Conservation (phyloP, 495 filamentous ascomycete genomes). For the Trichoderma reesei region DNA sequence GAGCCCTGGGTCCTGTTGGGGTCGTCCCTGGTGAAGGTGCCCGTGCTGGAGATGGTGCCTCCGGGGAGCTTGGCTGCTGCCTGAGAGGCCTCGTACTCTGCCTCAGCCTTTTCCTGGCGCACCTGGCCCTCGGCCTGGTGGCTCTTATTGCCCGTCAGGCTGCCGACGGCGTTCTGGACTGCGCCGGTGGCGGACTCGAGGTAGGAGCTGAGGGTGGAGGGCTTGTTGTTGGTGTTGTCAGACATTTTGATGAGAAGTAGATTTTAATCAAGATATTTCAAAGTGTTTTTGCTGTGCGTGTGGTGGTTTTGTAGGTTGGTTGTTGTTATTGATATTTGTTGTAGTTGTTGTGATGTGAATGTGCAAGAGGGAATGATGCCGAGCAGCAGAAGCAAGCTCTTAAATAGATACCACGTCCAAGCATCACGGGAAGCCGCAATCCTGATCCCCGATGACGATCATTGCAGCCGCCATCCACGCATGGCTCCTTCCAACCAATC, state of each 20-base stretch:
- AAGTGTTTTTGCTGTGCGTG: slow-evolving; percentile 6
- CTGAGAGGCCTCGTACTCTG: slow-evolving; percentile 61
- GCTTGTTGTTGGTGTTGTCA: slow-evolving; percentile 40
- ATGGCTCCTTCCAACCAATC: neutral
- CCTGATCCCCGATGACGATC: slow-evolving; percentile 1
- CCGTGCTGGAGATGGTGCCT: slow-evolving; percentile 56
- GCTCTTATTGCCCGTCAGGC: slow-evolving; percentile 60
- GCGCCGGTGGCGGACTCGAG: slow-evolving; percentile 67
- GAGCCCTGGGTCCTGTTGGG: slow-evolving; percentile 58
- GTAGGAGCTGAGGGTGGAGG: slow-evolving; percentile 74
- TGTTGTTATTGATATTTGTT: neutral
- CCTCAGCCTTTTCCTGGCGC: slow-evolving; percentile 50
- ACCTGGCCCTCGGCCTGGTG: slow-evolving; percentile 51
- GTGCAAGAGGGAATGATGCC: neutral
- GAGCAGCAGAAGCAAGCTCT: neutral
- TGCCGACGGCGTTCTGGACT: slow-evolving; percentile 61
- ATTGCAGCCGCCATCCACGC: neutral
- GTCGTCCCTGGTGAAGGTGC: slow-evolving; percentile 63
- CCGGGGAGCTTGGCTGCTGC: slow-evolving; percentile 62
- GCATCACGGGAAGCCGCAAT: neutral
- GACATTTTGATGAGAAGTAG: slow-evolving; percentile 43
- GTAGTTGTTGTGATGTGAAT: neutral
- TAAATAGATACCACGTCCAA: neutral
- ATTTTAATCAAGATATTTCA: neutral
- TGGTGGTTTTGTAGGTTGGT: slow-evolving; percentile 5